Base-by-base conservation (phyloP, 345 rosid species). In the Boechera stricta region DNA sequence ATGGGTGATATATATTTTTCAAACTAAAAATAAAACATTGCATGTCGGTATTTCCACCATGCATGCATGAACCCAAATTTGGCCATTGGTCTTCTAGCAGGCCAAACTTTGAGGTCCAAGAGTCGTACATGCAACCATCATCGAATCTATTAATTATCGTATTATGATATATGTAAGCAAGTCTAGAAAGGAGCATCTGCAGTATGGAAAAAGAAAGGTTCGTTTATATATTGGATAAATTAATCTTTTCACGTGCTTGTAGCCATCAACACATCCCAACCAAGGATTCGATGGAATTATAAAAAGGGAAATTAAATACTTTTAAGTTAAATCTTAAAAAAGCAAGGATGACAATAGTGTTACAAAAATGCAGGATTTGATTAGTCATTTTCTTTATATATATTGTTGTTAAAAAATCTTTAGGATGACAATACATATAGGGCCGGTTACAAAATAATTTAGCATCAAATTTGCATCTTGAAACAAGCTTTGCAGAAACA, bases 271-370 rank as follows among this genome's bases (percentile, higher is more conserved):
- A 64, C 66, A 54, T 61, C 24, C 51, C 44, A 69, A 69, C 67
- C 24, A 78, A 66, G 54, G 82, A 82, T 85, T 82, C 85, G 67
- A 73, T 60, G 59, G 59, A 44, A 69, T 31, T 69, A 10, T 41
- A 21, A 21, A 7, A 41, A 7, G 69, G 74, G 38, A 52, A 32
- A 21, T 21, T 21, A 21, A 42, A 13, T 47, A 47, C 10, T 38
- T 60, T 48, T 28, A 33, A 48, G 24, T 5, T 52, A 35, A 67
- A 33, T 67, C 21, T 21, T 21, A 6, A 3, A n/a, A 36, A 53
- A 52, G 5, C 24, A 36, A 9, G 76, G 31, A 41, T 36, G 49
- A 60, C 11, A 59, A 13, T 3, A 31, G 47, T 31, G 31, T 41
- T 55, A 51, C 35, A 67, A 39, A 38, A 38, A 2, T 35, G 9